Evolutionary conservation across 2,329 filamentous ascomycete species (phyloP).

Genomic region (Stylonectria norvegica): DNA sequence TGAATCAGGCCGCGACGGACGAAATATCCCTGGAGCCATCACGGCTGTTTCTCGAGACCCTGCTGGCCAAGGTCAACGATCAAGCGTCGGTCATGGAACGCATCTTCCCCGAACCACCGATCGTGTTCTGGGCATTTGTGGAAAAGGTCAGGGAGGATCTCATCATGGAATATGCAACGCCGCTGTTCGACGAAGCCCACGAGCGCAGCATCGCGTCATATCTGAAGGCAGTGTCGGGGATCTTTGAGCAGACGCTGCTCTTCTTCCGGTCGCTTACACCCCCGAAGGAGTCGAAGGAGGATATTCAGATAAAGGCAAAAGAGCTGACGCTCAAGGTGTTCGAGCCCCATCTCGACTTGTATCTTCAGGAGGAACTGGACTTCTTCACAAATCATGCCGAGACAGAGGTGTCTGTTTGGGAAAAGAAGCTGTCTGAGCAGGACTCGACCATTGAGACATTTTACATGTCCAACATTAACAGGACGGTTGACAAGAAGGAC

Average conservation of each 20-base stretch:
- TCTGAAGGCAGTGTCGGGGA: conserved; percentile 78
- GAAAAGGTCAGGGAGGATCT: conserved; percentile 82
- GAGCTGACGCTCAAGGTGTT: conserved; percentile 70
- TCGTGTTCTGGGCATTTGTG: conserved; percentile 74
- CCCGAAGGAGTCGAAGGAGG: conserved; percentile 58
- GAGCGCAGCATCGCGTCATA: conserved; percentile 72
- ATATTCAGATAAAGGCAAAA: conserved; percentile 62
- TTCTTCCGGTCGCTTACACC: conserved; percentile 70
- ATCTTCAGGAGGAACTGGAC: conserved; percentile 86
- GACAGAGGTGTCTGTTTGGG: conserved; percentile 77
- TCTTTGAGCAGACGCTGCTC: conserved; percentile 81
- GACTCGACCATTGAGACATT: conserved; percentile 89
- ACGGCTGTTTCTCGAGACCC: conserved; percentile 71
- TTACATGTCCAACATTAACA: conserved; percentile 92
- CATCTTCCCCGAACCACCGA: conserved; percentile 70
- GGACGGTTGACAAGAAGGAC: conserved; percentile 93
- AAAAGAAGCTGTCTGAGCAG: conserved; percentile 86
- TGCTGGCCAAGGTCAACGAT: conserved; percentile 76
- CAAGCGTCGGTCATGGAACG: conserved; percentile 76
- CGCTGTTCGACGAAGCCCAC: conserved; percentile 84
- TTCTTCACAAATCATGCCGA: conserved; percentile 77
- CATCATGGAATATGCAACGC: conserved; percentile 79
- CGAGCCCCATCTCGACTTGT: conserved; percentile 90
- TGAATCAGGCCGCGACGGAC: conserved; percentile 65
- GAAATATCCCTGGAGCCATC: conserved; percentile 76